Conservation (phyloP, 2,329 filamentous ascomycete species). For the Trichoderma semiorbis region DNA sequence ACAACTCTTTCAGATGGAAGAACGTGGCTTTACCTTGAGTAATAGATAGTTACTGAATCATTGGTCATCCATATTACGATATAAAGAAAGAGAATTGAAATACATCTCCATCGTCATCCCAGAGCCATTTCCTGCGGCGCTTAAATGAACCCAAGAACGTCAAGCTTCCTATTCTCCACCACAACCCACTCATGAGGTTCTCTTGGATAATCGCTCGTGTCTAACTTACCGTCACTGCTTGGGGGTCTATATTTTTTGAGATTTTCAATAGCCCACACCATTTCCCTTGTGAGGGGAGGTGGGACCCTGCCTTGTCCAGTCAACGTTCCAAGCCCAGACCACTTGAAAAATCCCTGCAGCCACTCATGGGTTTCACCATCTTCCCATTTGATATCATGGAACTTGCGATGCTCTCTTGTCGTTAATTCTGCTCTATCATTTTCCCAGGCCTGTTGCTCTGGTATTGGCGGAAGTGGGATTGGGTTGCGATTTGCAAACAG, state of each 20-base stretch:
- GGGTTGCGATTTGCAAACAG: slow-evolving; percentile 43
- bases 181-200: neutral
- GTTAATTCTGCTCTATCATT: slow-evolving; percentile 32
- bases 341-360: slow-evolving; percentile 43
- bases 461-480: slow-evolving; percentile 35
- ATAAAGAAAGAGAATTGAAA: neutral
- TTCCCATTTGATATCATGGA: slow-evolving; percentile 54
- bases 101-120: neutral
- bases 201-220: neutral
- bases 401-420: slow-evolving; percentile 36
- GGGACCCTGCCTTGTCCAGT: slow-evolving; percentile 45
- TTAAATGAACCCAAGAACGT: slow-evolving; percentile 14
- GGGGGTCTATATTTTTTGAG: slow-evolving; percentile 40
- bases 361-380: slow-evolving; percentile 48
- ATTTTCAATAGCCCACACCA: slow-evolving; percentile 48
- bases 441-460: slow-evolving; percentile 48
- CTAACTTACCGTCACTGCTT: neutral
- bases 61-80: neutral
- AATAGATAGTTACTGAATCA: neutral
- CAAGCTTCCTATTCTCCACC: neutral
- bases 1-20: neutral
- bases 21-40: neutral
- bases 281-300: slow-evolving; percentile 41
- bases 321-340: slow-evolving; percentile 48
- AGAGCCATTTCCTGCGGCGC: neutral